Evolutionary conservation across 345 rosid species (phyloP), one percentile per base, ranked within the genome.

Genomic region (Combretum micranthum): DNA sequence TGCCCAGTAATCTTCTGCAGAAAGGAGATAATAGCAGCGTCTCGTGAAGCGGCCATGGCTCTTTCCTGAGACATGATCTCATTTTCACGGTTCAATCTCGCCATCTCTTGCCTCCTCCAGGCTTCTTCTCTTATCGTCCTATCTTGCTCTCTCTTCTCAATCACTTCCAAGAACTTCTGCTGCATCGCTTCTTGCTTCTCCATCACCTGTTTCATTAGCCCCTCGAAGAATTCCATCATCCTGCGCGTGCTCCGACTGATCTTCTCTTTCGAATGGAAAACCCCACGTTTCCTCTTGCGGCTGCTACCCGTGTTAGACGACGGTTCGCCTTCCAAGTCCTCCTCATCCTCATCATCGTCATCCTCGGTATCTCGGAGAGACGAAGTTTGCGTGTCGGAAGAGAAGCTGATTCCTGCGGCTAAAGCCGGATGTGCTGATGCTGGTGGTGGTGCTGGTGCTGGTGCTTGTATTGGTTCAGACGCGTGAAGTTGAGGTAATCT

Each of bases 101-200:
- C 65, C 76, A 76, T 78, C 53, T 86, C 88, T 63, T 90, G 97
- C 52, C 86, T 76, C 72, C 71, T 83, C 92, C 97, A 84, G 20
- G 93, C 77, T 69, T 90, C 95, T 62, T 90, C 93, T 37, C 93
- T 75, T 16, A 72, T 62, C 73, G 78, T 72, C 74, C 95, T 70
- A 43, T 90, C 97, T 52, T 78, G 85, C 63, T 90, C 97, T 69
- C 86, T 76, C 77, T 77, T 86, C 75, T 90, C 97, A 12, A 87
- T 79, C 9, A 82, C 85, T 53, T 90, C 95, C 49, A 90, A 65
- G 61, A 90, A 87, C 55, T 78, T 72, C 54, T 77, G 62, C 60
- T 87, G 97, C 95, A 90, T 80, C 3, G 71, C 71, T 47, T 86
- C 88, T 68, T 90, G 97, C 72, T 87, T 84, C 53, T 84, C 86